phyloP scores from a whole-genome alignment of 106 monocot genomes.

The Dendrobium nobile region DNA sequence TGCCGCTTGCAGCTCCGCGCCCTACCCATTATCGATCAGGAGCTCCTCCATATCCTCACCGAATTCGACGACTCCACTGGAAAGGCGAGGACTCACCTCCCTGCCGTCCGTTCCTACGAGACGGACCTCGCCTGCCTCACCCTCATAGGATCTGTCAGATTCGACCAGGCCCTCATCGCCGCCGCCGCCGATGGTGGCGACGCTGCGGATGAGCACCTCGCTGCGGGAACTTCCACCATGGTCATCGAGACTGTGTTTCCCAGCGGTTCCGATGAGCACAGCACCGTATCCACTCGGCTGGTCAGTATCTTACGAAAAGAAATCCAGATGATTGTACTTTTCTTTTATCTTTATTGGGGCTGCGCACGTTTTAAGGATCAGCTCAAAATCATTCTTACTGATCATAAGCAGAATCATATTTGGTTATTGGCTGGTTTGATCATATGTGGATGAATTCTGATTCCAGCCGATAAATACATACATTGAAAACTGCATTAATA shows the following conservation, averaged over 20 bases:
- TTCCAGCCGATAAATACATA: too few relatives aligned
- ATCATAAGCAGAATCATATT: background rate
- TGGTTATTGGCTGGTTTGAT: too few relatives aligned
- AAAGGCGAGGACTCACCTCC: slow-evolving; percentile 22
- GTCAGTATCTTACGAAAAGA: slow-evolving; percentile 23
- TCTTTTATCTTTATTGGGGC: background rate
- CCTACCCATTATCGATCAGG: slow-evolving; percentile 19
- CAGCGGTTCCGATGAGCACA: slow-evolving; percentile 24
- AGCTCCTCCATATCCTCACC: slow-evolving; percentile 17
- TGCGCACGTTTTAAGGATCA: background rate
- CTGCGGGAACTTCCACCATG: slow-evolving; percentile 57
- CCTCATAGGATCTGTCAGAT: slow-evolving; percentile 36
- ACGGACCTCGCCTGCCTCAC: slow-evolving; percentile 39
- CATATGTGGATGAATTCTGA: too few relatives aligned
- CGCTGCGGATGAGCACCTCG: slow-evolving; percentile 66
- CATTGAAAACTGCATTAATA: too few relatives aligned
- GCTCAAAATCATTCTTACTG: background rate
- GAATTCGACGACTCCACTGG: slow-evolving; percentile 1
- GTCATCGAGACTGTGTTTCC: slow-evolving; percentile 76
- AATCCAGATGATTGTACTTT: background rate
- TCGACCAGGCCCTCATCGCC: slow-evolving; percentile 61
- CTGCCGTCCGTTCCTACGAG: slow-evolving; percentile 52
- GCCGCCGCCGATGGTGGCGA: slow-evolving; percentile 88
- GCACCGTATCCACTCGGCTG: slow-evolving; percentile 76
- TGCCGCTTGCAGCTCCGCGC: slow-evolving; percentile 2